Conservation (phyloP, 148 eudicot genomes). For the Beta vulgaris region DNA sequence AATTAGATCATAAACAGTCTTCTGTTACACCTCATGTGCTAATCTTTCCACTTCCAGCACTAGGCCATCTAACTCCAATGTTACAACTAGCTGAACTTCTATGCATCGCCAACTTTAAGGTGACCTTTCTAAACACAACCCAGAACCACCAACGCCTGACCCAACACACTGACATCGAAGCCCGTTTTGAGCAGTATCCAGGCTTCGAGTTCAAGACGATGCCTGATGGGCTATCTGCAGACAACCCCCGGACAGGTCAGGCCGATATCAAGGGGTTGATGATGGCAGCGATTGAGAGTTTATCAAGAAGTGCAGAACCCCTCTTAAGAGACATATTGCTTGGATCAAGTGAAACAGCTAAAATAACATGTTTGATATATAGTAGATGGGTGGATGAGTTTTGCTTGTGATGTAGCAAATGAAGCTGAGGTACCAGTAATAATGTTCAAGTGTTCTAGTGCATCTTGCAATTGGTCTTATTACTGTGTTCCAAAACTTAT, state of each 20-base stretch:
- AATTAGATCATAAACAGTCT: no score
- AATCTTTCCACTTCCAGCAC: slow-evolving; percentile 27
- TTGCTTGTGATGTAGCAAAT: slow-evolving; percentile 24
- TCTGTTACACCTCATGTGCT: no score
- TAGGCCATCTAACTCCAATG: slow-evolving; percentile 37
- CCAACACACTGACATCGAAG: slow-evolving; percentile 16
- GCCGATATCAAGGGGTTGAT: background rate
- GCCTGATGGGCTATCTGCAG: slow-evolving; percentile 27
- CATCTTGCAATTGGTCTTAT: slow-evolving; percentile 26
- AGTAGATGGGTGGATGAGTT: slow-evolving; percentile 23
- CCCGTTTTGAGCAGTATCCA: slow-evolving; percentile 25
- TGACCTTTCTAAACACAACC: slow-evolving; percentile 34
- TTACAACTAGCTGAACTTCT: slow-evolving; percentile 29
- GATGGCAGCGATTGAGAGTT: no score
- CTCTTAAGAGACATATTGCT: slow-evolving; percentile 17
- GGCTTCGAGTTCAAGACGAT: slow-evolving; percentile 21
- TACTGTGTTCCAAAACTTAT: slow-evolving; percentile 24
- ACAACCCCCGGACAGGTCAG: slow-evolving; percentile 23
- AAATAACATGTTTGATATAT: slow-evolving; percentile 29
- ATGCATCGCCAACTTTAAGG: slow-evolving; percentile 28
- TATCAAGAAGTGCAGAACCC: no score
- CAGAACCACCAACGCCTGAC: slow-evolving; percentile 25
- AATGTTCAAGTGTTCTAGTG: slow-evolving; percentile 25
- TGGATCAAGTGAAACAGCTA: no score
- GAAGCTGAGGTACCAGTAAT: slow-evolving; percentile 26